Base-by-base conservation (phyloP, 1,284 basidiomycete species). In the Ceratobasidium sp. region DNA sequence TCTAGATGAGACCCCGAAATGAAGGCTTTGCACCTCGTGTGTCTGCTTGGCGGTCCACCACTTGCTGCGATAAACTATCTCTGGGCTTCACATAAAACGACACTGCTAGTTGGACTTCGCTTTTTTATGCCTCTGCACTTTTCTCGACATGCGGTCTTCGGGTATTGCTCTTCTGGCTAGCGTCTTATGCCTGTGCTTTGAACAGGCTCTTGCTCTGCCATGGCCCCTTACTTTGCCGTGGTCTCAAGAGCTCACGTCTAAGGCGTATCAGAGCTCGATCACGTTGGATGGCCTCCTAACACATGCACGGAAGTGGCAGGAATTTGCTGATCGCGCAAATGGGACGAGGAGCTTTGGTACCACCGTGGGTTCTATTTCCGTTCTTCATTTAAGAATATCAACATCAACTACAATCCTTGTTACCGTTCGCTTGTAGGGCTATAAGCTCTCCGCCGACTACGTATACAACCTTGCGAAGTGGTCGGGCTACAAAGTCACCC, bases 281-380 rank as follows among this genome's bases (percentile, higher is more conserved):
- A 67, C 27, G 33, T 5, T 67, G 48, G 50, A 67, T 29, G 64
- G 64, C 11, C 31, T 67, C 8, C 19, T 67, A 31, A 67, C 64
- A n/a, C 64, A 67, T 41, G 64, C 64, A 19, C 45, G 48, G 1
- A 67, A 67, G 31, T 67, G 64, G 64, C 64, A 67, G 36, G 64
- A 67, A 31, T 67, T 67, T 54, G 64, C 64, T 15, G 48, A 67
- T 54, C 64, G 64, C 7, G 64, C 64, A 24, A 67, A 67, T 51
- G 64, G 64, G 50, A 67, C 64, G 64, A 67, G 64, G 17, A 67
- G 64, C 22, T 67, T 67, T 54, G 64, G 64, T 24, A 67, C 64
- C 14, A 2, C 14, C 17, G 64, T 67, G 19, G 6, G 64, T 67
- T 15, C 36, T 11, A 41, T 41, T 41, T 41, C 36, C 36, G 4